Evolutionary conservation across 2,329 filamentous ascomycete genomes (phyloP).

Genomic region (Mycosphaerella sp.): DNA sequence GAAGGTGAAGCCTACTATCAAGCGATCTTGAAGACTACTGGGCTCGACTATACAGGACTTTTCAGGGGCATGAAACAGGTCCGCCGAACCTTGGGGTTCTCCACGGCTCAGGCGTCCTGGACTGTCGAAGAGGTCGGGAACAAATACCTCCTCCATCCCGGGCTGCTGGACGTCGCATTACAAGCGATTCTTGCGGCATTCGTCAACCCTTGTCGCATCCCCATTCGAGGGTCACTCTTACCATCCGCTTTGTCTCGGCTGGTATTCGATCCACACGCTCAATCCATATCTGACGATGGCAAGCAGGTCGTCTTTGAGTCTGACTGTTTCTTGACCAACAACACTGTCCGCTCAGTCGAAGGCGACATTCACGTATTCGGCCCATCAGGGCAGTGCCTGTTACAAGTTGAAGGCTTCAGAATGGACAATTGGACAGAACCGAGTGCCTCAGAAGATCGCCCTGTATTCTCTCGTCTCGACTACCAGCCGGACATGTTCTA

Average conservation of each 20-base stretch:
- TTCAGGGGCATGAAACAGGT: conserved; percentile 19
- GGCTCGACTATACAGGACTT: conserved; percentile 17
- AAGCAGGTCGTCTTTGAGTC: conserved; percentile 14
- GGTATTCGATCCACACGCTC: conserved; percentile 15
- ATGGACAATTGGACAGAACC: conserved; percentile 17
- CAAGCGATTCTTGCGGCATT: conserved; percentile 32
- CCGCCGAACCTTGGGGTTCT: conserved; percentile 16
- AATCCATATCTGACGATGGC: conserved; percentile 24
- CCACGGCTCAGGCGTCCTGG: conserved; percentile 16
- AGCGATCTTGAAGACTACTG: conserved; percentile 18
- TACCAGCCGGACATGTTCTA: conserved; percentile 18
- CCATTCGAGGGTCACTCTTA: conserved; percentile 17
- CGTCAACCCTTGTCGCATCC: conserved; percentile 24
- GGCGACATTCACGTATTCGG: conserved; percentile 23
- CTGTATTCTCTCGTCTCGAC: conserved; percentile 15
- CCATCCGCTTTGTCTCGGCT: conserved; percentile 17
- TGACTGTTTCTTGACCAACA: conserved; percentile 19
- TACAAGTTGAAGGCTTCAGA: conserved; percentile 20
- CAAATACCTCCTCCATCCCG: conserved; percentile 28
- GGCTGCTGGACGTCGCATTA: conserved; percentile 30
- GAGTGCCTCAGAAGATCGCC: conserved; percentile 15
- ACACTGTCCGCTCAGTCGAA: conserved; percentile 16
- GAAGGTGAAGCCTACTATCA: conserved; percentile 19
- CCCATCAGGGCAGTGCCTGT: conserved; percentile 11
- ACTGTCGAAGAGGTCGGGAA: conserved; percentile 16